phyloP scores from a whole-genome alignment of 805 yeast genomes.

The Candida verbasci region DNA sequence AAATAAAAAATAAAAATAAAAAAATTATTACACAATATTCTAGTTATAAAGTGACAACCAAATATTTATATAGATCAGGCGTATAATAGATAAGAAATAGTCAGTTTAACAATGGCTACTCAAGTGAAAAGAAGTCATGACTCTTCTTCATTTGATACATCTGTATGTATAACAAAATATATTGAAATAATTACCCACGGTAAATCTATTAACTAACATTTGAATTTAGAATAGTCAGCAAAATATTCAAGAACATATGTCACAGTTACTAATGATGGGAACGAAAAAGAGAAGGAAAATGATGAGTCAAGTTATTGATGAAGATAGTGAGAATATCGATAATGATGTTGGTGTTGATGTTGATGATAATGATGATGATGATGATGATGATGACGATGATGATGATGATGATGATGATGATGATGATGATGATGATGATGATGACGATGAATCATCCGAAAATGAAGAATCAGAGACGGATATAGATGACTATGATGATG shows the following conservation, averaged over 20 bases:
- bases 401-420: constrained; percentile 3
- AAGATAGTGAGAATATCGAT: not conserved
- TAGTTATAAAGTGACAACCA: too few relatives aligned
- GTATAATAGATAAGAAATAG: too few relatives aligned
- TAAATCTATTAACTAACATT: not conserved
- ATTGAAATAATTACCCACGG: too few relatives aligned
- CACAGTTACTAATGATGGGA: not conserved
- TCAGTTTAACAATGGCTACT: too few relatives aligned
- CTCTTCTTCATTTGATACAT: not conserved
- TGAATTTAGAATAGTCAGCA: not conserved
- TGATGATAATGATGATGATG: not conserved
- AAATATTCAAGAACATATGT: constrained; percentile 4
- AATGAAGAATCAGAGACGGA: constrained; percentile 8
- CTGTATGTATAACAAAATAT: too few relatives aligned
- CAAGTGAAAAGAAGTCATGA: constrained; percentile 1
- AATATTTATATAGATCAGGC: too few relatives aligned
- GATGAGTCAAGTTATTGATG: constrained; percentile 3
- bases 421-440: constrained; percentile 1
- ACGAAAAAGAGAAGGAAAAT: constrained; percentile 4
- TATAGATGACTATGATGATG: constrained; percentile 8
- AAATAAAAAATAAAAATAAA: too few relatives aligned
- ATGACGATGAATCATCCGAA: not conserved
- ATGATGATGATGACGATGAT: not conserved
- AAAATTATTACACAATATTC: too few relatives aligned
- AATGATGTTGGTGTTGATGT: not conserved